Conservation (phyloP, 2,329 filamentous ascomycete genomes). For the Clarireedia monteithiana region DNA sequence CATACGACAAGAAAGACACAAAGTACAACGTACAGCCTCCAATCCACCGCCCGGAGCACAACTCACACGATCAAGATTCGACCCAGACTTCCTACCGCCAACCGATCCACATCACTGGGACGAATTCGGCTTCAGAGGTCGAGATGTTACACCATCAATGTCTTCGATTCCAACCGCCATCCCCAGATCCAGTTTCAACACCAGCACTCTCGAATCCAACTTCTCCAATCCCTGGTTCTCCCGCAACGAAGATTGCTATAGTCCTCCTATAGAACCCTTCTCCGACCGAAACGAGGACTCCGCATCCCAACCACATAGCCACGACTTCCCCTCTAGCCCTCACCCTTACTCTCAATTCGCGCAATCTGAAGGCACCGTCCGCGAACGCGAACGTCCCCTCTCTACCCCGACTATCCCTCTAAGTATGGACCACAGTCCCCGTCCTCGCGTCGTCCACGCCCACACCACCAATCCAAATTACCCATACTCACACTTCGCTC, state of each 20-base stretch:
- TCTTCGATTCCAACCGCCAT: constrained; percentile 6
- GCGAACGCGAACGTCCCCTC: constrained; percentile 3
- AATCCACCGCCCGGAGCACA: neutral
- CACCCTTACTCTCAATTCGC: neutral
- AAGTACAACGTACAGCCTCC: neutral
- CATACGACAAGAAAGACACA: neutral
- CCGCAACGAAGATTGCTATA: neutral
- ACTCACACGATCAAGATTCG: neutral
- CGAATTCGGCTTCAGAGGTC: neutral
- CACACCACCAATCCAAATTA: neutral
- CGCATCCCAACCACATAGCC: neutral
- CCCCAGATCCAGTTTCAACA: constrained; percentile 8
- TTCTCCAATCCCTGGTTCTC: constrained; percentile 2
- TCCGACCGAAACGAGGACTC: neutral
- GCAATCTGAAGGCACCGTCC: neutral
- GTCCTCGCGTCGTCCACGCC: neutral
- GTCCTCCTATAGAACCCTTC: neutral
- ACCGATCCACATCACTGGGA: neutral
- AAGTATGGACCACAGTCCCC: neutral
- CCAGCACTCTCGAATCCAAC: constrained; percentile 1
- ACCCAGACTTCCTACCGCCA: neutral
- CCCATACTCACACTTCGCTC: constrained; percentile 6
- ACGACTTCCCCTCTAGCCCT: neutral
- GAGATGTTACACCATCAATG: constrained; percentile 6
- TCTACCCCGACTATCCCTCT: constrained; percentile 2